Evolutionary conservation across 768 basidiomycete species (phyloP).

Genomic region (Boletus patriciae): DNA sequence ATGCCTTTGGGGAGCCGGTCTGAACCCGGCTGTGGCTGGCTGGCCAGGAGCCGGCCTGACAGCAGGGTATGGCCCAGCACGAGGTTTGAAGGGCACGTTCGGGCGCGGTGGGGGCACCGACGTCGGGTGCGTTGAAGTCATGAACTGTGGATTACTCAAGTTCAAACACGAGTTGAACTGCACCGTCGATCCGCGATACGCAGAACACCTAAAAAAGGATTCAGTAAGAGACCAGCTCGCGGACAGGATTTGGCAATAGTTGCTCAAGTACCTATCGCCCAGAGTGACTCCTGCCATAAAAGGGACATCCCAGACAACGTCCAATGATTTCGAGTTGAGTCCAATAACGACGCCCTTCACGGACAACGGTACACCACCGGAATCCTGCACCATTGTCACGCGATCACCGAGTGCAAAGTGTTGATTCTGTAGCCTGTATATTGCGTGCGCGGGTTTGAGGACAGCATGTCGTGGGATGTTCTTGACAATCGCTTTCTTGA

Average conservation of each 20-base stretch:
- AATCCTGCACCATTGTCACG: constrained; percentile 94
- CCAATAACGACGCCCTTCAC: constrained; percentile 95
- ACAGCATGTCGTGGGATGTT: constrained; percentile 91
- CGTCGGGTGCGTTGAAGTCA: constrained; percentile 68
- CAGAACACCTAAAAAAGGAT: constrained; percentile 64
- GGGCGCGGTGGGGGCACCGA: constrained; percentile 48
- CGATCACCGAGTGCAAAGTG: constrained; percentile 86
- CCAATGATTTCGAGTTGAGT: constrained; percentile 82
- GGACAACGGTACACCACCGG: constrained; percentile 86
- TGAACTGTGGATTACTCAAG: constrained; percentile 81
- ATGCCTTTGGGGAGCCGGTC: constrained; percentile 45
- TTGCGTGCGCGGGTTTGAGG: constrained; percentile 87
- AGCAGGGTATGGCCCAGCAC: constrained; percentile 63
- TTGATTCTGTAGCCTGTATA: constrained; percentile 89
- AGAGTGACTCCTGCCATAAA: constrained; percentile 93
- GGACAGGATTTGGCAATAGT: background rate
- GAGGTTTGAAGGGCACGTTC: constrained; percentile 60
- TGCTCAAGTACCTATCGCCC: constrained; percentile 61
- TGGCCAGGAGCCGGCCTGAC: constrained; percentile 58
- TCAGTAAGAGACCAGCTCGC: background rate
- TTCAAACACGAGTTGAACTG: constrained; percentile 89
- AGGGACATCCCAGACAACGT: constrained; percentile 93
- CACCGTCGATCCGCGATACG: constrained; percentile 88
- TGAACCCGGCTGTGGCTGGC: constrained; percentile 59
- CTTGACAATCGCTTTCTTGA: constrained; percentile 93